These are phyloP conservation scores for Populus hybrid DNA, from an alignment of 441 rosid species.

Conservation along the genomic window DNA sequence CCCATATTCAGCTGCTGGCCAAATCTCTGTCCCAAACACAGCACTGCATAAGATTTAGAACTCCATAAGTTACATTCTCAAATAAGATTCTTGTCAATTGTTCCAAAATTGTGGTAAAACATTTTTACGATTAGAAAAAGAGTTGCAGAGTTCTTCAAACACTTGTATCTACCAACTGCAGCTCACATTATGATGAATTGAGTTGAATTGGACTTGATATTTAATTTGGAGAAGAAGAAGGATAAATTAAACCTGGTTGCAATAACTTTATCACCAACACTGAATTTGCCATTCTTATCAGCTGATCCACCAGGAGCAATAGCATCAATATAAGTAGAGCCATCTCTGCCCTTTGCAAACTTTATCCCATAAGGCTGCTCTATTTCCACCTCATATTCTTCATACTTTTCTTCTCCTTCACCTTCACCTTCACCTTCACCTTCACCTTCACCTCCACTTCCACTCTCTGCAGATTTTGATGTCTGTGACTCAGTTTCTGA, in stretches of 20 bases:
- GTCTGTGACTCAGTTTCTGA: not conserved
- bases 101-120: not conserved
- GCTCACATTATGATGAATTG: constrained; percentile 7
- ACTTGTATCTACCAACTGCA: constrained; percentile 67
- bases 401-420: constrained; percentile 49
- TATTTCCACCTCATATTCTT: constrained; percentile 18
- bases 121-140: not conserved
- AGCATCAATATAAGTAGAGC: constrained; percentile 91
- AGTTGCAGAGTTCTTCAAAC: not conserved
- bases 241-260: constrained; percentile 72
- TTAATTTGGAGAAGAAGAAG: constrained; percentile 12
- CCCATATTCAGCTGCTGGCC: constrained; percentile 7
- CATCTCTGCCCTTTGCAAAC: constrained; percentile 73
- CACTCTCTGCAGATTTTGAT: not conserved
- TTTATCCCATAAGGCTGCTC: not conserved
- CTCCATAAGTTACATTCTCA: constrained; percentile 18
- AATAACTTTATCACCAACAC: constrained; percentile 82
- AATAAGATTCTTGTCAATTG: not conserved
- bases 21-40: constrained; percentile 75
- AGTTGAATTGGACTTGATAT: too few species aligned
- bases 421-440: constrained; percentile 20
- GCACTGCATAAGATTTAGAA: constrained; percentile 67
- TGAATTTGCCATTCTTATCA: constrained; percentile 69
- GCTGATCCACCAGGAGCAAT: constrained; percentile 78
- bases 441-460: constrained; percentile 9